phyloP scores from a whole-genome alignment of 176 grass and related monocot genomes.

The Tillandsia fasciculata region DNA sequence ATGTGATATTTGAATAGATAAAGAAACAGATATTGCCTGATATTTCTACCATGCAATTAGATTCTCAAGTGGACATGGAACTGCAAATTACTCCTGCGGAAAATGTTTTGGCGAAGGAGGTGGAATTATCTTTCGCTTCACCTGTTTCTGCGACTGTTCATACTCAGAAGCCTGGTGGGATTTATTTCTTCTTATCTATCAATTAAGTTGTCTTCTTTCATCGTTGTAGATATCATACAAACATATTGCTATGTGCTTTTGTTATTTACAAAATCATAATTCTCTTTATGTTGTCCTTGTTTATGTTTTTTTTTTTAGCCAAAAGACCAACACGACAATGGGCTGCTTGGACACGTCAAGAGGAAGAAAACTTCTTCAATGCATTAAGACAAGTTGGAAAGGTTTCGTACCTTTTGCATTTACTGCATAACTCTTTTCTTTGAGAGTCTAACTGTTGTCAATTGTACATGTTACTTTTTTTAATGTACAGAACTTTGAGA shows the following conservation, averaged over 20 bases:
- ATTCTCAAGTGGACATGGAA: not conserved
- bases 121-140: not conserved
- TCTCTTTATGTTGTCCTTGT: not conserved
- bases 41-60: not conserved
- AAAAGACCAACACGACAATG: slow-evolving; percentile 76
- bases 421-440: slow-evolving; percentile 5
- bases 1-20: not conserved
- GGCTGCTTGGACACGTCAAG: slow-evolving; percentile 94
- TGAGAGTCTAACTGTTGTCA: slow-evolving; percentile 23
- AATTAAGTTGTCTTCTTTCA: not conserved
- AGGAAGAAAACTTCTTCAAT: slow-evolving; percentile 98
- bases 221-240: too few species aligned
- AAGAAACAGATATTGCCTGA: not conserved
- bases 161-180: not conserved
- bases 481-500: slow-evolving; percentile 75
- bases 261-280: not conserved
- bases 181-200: not conserved
- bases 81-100: not conserved
- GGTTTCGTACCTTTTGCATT: slow-evolving; percentile 32
- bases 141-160: not conserved
- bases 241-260: too few species aligned
- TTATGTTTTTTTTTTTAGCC: slow-evolving; percentile 17
- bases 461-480: slow-evolving; percentile 14
- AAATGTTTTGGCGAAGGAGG: not conserved
- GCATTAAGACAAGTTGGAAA: slow-evolving; percentile 97